Conservation (phyloP, 169 alveolate genomes). For the Ichthyophthirius multifiliis region DNA sequence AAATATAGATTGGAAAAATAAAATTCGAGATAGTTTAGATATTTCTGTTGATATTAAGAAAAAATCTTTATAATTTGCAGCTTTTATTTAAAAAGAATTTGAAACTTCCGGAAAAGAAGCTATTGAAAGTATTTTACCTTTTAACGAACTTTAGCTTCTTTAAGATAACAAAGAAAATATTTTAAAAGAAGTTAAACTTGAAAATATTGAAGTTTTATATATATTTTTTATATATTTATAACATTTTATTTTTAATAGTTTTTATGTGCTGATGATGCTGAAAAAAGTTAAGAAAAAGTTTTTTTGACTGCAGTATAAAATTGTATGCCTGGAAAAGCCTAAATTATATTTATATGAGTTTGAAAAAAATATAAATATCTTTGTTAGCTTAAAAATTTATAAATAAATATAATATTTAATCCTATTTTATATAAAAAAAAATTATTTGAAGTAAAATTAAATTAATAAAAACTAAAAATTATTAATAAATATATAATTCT, state of each 20-base stretch:
- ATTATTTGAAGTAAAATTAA: too few species aligned
- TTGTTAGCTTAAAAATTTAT: too few species aligned
- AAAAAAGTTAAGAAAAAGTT: neutral
- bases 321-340: conserved; percentile 7
- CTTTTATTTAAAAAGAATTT: conserved; percentile 36
- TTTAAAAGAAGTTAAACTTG: conserved; percentile 44
- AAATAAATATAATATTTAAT: too few species aligned
- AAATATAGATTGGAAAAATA: conserved; percentile 3
- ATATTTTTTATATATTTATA: neutral
- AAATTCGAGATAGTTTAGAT: conserved; percentile 10
- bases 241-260: neutral
- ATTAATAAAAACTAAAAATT: too few species aligned
- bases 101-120: conserved; percentile 55
- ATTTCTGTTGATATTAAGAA: conserved; percentile 30
- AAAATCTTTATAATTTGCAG: conserved; percentile 53
- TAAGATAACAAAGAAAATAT: conserved; percentile 25
- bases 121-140: conserved; percentile 48
- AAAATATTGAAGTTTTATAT: conserved; percentile 28
- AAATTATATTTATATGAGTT: neutral
- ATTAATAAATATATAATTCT: too few species aligned
- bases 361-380: too few species aligned
- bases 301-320: neutral
- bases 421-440: too few species aligned
- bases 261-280: neutral
- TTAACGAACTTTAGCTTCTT: conserved; percentile 42